Conservation (phyloP, 768 basidiomycete genomes). For the Lyophyllum atratum region DNA sequence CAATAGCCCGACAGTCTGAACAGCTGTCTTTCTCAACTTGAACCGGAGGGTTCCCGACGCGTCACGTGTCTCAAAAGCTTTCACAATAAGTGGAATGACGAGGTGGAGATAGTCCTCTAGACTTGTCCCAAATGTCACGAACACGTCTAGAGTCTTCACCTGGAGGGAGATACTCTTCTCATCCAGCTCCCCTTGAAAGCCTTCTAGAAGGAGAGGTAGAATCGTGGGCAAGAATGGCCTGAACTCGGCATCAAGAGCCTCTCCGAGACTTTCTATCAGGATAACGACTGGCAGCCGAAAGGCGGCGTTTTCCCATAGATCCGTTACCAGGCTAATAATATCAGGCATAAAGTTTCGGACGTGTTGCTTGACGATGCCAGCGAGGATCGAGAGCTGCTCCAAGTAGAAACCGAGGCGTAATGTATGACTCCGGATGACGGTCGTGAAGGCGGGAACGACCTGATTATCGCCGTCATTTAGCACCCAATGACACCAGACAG, state of each 20-base stretch:
- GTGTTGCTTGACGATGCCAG: constrained; percentile 96
- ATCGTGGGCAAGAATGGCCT: constrained; percentile 93
- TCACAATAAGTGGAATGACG: constrained; percentile 92
- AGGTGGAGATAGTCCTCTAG: constrained; percentile 98
- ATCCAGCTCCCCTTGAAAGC: constrained; percentile 85
- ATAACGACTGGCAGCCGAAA: constrained; percentile 92
- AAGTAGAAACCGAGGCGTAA: constrained; percentile 88
- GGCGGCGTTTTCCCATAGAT: constrained; percentile 84
- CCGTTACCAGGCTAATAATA: constrained; percentile 81
- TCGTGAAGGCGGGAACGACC: constrained; percentile 95
- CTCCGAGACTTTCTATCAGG: constrained; percentile 89
- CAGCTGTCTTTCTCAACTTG: constrained; percentile 87
- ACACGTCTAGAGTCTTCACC: constrained; percentile 91
- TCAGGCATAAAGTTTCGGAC: constrained; percentile 89
- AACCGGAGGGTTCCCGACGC: constrained; percentile 50
- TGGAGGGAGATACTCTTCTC: constrained; percentile 80
- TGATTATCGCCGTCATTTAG: constrained; percentile 28
- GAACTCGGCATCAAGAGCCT: constrained; percentile 95
- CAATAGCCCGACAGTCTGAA: constrained; percentile 88
- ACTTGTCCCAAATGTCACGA: constrained; percentile 93
- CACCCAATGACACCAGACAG: not conserved
- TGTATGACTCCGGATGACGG: constrained; percentile 79
- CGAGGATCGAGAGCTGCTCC: constrained; percentile 92
- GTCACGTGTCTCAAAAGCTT: constrained; percentile 83
- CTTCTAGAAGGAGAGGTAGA: constrained; percentile 85